phyloP scores from a whole-genome alignment of 1,284 basidiomycete species.

The Singerocomus rubriflavus region DNA sequence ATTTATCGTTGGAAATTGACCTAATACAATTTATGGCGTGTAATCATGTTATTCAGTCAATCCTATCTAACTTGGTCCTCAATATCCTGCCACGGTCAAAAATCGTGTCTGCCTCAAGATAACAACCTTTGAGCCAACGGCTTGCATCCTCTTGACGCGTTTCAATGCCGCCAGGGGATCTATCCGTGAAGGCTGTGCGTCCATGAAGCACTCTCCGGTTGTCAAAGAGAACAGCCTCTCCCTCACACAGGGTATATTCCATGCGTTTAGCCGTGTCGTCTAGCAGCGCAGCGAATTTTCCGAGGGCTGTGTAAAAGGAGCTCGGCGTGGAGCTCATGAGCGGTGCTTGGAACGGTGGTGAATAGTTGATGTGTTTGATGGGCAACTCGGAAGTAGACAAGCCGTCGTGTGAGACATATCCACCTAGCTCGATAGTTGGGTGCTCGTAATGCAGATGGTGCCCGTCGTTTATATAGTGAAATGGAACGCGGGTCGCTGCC shows the following conservation, averaged over 20 bases:
- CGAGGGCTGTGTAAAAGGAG: constrained; percentile 66
- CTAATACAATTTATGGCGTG: not conserved
- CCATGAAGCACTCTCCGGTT: constrained; percentile 93
- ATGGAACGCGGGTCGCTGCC: constrained; percentile 65
- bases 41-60: not conserved
- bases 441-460: constrained; percentile 83
- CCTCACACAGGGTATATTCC: constrained; percentile 73
- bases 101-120: constrained; percentile 67
- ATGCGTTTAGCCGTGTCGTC: constrained; percentile 56
- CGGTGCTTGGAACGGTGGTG: constrained; percentile 93
- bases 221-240: constrained; percentile 90
- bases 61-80: constrained; percentile 15
- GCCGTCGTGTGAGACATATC: constrained; percentile 12
- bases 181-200: constrained; percentile 73
- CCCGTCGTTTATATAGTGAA: constrained; percentile 90
- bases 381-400: constrained; percentile 14
- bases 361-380: constrained; percentile 81
- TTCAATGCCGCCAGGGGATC: constrained; percentile 9
- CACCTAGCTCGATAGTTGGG: constrained; percentile 72
- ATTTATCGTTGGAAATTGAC: constrained; percentile 1
- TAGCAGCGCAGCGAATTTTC: constrained; percentile 60
- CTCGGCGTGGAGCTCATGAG: constrained; percentile 48
- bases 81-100: constrained; percentile 50
- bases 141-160: constrained; percentile 40
- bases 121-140: constrained; percentile 74